A percentile compares a stretch with the other conserved stretches of the same genome.
Conservation (phyloP, 2,329 filamentous ascomycete species). For the Aspergillus clavatus region DNA sequence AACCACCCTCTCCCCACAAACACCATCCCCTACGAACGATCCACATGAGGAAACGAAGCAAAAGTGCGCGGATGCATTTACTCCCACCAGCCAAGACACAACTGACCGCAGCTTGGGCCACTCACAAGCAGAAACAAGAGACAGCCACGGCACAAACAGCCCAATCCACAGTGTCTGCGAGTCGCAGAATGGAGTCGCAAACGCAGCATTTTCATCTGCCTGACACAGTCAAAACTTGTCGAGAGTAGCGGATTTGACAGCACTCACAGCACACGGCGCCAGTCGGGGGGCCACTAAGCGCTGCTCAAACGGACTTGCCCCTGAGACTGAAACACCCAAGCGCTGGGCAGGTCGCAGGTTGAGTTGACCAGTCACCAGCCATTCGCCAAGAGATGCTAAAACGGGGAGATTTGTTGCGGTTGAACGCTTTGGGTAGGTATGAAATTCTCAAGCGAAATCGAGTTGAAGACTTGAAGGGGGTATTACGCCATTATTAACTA, state of each 20-base stretch:
- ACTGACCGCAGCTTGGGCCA: not conserved
- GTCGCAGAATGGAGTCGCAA: conserved; percentile 1
- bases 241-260: conserved; percentile 3
- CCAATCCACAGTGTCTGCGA: conserved; percentile 5
- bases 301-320: not conserved
- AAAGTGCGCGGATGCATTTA: too few species aligned
- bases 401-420: not conserved
- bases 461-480: too few species aligned
- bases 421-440: too few species aligned
- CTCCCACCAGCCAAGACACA: too few species aligned
- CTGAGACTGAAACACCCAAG: not conserved
- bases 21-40: too few species aligned
- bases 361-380: not conserved
- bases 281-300: not conserved
- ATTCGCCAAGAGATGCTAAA: too few species aligned
- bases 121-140: not conserved
- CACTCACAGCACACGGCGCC: too few species aligned
- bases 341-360: not conserved
- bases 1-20: not conserved
- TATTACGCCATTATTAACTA: too few species aligned
- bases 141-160: not conserved
- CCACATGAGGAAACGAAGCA: too few species aligned
- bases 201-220: conserved; percentile 11
- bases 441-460: too few species aligned
- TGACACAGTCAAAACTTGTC: conserved; percentile 12